Conservation (phyloP, 2,329 filamentous ascomycete genomes). For the Talaromyces pinophilus region DNA sequence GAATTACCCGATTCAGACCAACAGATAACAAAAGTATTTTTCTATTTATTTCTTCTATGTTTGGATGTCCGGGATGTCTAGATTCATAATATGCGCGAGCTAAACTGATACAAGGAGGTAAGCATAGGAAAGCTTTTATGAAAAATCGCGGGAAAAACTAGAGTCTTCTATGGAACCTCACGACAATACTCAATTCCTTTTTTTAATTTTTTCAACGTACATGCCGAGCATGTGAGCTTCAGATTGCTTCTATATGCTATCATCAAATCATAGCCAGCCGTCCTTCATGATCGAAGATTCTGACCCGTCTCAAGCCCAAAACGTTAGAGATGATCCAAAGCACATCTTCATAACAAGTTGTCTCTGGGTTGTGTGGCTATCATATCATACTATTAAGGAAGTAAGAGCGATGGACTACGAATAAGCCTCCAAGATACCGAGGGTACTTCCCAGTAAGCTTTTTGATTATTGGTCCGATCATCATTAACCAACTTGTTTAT, state of each 20-base stretch:
- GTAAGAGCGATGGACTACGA: neutral
- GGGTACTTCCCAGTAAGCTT: neutral
- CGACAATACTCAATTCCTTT: neutral
- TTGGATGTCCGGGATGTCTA: neutral
- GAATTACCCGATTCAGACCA: too few species aligned
- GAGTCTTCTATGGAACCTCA: neutral
- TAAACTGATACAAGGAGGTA: neutral
- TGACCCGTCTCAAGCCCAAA: neutral
- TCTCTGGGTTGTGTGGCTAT: neutral
- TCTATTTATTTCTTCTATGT: neutral
- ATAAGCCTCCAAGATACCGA: neutral
- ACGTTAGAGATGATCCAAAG: neutral
- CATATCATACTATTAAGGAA: neutral
- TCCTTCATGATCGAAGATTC: neutral
- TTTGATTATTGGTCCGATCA: neutral
- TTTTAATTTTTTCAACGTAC: neutral
- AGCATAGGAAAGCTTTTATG: neutral
- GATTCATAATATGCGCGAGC: neutral
- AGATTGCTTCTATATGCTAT: neutral
- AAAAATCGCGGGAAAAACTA: neutral
- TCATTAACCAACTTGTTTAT: neutral
- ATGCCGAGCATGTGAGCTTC: neutral
- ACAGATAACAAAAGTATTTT: neutral
- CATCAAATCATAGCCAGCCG: neutral
- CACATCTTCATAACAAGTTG: neutral